phyloP scores from a whole-genome alignment of 192 early-diverging fungal genomes.

The Coemansia sp. region DNA sequence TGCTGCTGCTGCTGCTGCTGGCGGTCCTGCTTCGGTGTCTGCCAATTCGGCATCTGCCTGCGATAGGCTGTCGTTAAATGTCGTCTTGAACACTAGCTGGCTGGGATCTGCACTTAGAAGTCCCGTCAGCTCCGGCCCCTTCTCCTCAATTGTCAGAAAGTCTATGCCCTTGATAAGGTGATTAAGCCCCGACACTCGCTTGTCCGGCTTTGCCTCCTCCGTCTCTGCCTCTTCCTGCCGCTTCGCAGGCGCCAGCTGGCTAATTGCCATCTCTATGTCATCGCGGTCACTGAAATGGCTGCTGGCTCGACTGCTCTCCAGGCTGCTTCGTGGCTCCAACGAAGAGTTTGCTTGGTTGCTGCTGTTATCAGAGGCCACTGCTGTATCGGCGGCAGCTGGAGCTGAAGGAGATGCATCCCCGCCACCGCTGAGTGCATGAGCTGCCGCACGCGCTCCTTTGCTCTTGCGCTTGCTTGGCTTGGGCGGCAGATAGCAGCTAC shows the following conservation, averaged over 20 bases:
- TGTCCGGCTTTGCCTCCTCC: neutral
- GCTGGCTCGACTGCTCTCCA: constrained; percentile 6
- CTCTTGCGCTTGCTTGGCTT: constrained; percentile 8
- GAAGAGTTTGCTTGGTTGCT: too few species aligned
- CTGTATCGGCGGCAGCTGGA: too few species aligned
- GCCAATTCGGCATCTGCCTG: too few species aligned
- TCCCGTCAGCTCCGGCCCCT: constrained; percentile 43
- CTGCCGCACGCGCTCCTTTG: neutral
- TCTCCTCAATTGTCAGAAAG: constrained; percentile 20
- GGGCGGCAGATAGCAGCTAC: constrained; percentile 27
- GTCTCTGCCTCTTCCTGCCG: constrained; percentile 2
- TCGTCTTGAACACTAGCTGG: constrained; percentile 23
- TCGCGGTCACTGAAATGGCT: constrained; percentile 3
- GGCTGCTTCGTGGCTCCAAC: neutral
- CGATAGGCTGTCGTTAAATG: neutral
- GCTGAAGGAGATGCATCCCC: neutral
- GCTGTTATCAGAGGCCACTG: too few species aligned
- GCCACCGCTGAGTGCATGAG: neutral
- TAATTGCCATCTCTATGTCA: constrained; percentile 31
- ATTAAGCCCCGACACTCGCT: constrained; percentile 8
- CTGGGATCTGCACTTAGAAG: constrained; percentile 42
- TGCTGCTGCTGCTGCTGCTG: too few species aligned
- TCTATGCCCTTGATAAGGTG: constrained; percentile 45
- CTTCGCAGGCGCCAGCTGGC: constrained; percentile 28
- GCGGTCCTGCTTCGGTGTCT: too few species aligned